Evolutionary conservation across 768 basidiomycete species (phyloP).

Genomic region (Leucosporidium scottii): DNA sequence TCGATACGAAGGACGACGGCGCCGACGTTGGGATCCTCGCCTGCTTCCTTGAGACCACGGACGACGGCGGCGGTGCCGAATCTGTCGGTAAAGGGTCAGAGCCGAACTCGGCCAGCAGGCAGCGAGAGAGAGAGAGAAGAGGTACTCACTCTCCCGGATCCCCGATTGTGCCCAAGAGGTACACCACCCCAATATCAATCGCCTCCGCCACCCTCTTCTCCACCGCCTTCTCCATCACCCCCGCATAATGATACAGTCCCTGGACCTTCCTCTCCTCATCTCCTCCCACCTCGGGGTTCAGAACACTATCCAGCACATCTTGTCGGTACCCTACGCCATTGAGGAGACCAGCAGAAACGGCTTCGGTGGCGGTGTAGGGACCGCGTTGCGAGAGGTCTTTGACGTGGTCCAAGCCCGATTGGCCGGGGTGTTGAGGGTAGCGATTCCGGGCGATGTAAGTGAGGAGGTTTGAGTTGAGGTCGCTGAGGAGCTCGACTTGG

Average conservation of each 20-base stretch:
- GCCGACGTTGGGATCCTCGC: slow-evolving; percentile 34
- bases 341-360: slow-evolving; percentile 11
- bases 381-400: slow-evolving; percentile 20
- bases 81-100: background rate
- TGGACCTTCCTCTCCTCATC: slow-evolving; percentile 18
- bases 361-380: slow-evolving; percentile 20
- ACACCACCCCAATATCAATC: slow-evolving; percentile 37
- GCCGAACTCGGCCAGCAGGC: background rate
- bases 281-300: slow-evolving; percentile 14
- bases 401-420: slow-evolving; percentile 11
- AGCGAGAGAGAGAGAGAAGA: background rate
- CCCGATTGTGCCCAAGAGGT: slow-evolving; percentile 37
- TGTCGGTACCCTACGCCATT: slow-evolving; percentile 27
- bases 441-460: slow-evolving; percentile 34
- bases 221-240: slow-evolving; percentile 29
- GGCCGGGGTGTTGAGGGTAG: slow-evolving; percentile 3
- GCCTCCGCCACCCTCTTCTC: slow-evolving; percentile 18
- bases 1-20: slow-evolving; percentile 38
- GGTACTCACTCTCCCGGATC: slow-evolving; percentile 28
- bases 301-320: slow-evolving; percentile 27
- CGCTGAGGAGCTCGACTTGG: slow-evolving; percentile 30
- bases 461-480: slow-evolving; percentile 37
- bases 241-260: slow-evolving; percentile 37
- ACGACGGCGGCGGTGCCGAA: slow-evolving; percentile 33
- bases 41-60: slow-evolving; percentile 36